Evolutionary conservation across 108 stramenopile genomes (phyloP).

Genomic region (Nitzschia sp.): DNA sequence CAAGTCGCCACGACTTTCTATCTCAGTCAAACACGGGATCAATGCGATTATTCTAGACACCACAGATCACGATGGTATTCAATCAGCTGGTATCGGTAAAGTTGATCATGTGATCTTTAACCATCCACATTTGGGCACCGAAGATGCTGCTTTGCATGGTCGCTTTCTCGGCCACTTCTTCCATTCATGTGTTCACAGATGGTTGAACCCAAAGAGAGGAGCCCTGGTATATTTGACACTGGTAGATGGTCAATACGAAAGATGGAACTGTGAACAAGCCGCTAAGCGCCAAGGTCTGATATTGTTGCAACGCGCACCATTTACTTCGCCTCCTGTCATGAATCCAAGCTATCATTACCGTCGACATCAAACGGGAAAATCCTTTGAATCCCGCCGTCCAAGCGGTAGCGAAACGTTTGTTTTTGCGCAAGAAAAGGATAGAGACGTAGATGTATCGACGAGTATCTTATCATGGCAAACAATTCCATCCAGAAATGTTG

Average conservation of each 20-base stretch:
- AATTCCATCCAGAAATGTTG: conserved; percentile 37
- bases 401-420: conserved; percentile 67
- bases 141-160: conserved; percentile 68
- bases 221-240: conserved; percentile 69
- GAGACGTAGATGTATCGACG: neutral
- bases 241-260: conserved; percentile 65
- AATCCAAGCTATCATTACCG: conserved; percentile 49
- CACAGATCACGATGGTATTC: neutral
- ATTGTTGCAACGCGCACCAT: conserved; percentile 49
- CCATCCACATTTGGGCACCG: conserved; percentile 87
- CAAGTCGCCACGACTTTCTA: neutral
- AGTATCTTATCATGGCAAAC: neutral
- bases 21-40: conserved; percentile 48
- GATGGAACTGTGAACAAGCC: conserved; percentile 68
- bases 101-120: conserved; percentile 78
- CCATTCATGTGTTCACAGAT: conserved; percentile 46
- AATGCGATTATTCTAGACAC: conserved; percentile 53
- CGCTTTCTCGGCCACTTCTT: conserved; percentile 82
- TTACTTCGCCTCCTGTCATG: conserved; percentile 56
- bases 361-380: conserved; percentile 84
- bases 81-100: neutral
- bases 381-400: conserved; percentile 60
- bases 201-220: conserved; percentile 41
- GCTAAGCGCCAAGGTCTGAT: conserved; percentile 61
- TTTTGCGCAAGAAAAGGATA: conserved; percentile 52